Evolutionary conservation across 176 grass and related monocot genomes (phyloP).

Genomic region (Saccharum spontaneum): DNA sequence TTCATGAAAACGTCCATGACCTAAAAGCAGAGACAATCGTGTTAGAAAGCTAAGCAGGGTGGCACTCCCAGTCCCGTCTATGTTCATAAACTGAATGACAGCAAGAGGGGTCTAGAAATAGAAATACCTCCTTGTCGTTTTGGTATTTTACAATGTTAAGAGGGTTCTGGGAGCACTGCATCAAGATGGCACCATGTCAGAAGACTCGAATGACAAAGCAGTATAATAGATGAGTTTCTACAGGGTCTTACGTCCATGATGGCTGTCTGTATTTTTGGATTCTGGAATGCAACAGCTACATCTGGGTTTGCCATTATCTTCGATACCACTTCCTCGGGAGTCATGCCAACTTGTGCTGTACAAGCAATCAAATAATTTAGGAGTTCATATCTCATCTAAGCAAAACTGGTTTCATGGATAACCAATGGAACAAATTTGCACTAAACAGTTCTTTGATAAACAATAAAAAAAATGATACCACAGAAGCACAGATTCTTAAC

Average conservation of each 20-base stretch:
- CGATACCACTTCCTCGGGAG: conserved; percentile 90
- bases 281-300: conserved; percentile 91
- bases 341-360: conserved; percentile 91
- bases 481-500: neutral
- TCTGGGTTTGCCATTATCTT: conserved; percentile 99
- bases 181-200: conserved; percentile 45
- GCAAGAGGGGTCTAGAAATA: neutral
- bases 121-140: conserved; percentile 89
- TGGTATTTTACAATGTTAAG: conserved; percentile 98
- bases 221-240: conserved; percentile 13
- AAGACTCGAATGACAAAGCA: conserved; percentile 34
- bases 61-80: neutral
- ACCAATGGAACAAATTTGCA: neutral
- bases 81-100: neutral
- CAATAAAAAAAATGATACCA: conserved; percentile 3
- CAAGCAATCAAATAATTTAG: conserved; percentile 11
- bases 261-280: conserved; percentile 97
- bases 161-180: conserved; percentile 96
- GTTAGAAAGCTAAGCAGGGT: neutral
- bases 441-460: neutral
- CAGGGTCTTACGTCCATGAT: conserved; percentile 85
- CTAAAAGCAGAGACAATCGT: conserved; percentile 37
- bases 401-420: neutral
- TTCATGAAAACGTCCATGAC: conserved; percentile 99
- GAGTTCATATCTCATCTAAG: conserved; percentile 10